phyloP scores from a whole-genome alignment of 1,284 basidiomycete species.

The Puccinia triticina region DNA sequence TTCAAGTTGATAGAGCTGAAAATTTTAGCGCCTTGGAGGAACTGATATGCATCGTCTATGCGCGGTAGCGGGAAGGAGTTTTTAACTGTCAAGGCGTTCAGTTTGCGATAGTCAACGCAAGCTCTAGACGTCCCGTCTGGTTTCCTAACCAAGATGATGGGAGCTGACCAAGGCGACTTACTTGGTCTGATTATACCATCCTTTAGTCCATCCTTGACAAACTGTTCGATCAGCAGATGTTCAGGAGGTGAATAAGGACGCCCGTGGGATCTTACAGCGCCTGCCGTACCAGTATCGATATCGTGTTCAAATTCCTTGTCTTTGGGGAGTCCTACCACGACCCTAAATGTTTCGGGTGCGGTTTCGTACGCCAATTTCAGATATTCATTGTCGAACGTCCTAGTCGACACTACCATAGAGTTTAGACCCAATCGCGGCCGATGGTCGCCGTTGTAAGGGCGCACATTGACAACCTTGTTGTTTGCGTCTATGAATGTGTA shows the following conservation, averaged over 20 bases:
- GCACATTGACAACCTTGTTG: background rate
- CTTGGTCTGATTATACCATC: constrained; percentile 54
- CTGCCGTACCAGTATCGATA: background rate
- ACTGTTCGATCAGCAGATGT: constrained; percentile 8
- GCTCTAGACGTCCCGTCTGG: constrained; percentile 62
- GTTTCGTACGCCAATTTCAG: background rate
- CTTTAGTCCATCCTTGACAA: constrained; percentile 56
- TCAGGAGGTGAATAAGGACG: background rate
- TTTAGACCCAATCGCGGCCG: background rate
- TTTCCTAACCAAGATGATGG: constrained; percentile 65
- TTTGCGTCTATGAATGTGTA: background rate
- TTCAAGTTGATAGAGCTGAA: background rate
- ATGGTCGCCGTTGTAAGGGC: background rate
- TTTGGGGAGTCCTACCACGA: background rate
- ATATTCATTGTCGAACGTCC: background rate
- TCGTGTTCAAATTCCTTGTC: background rate
- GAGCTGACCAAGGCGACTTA: constrained; percentile 61
- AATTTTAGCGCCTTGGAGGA: background rate
- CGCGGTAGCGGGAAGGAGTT: constrained; percentile 4
- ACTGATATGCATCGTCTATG: background rate
- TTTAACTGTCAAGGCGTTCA: constrained; percentile 59
- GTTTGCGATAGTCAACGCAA: constrained; percentile 63
- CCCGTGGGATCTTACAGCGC: background rate
- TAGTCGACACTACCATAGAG: background rate
- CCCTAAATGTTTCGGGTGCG: background rate